Base-by-base conservation (phyloP, 2,329 filamentous ascomycete species). In the Colletotrichum horii region DNA sequence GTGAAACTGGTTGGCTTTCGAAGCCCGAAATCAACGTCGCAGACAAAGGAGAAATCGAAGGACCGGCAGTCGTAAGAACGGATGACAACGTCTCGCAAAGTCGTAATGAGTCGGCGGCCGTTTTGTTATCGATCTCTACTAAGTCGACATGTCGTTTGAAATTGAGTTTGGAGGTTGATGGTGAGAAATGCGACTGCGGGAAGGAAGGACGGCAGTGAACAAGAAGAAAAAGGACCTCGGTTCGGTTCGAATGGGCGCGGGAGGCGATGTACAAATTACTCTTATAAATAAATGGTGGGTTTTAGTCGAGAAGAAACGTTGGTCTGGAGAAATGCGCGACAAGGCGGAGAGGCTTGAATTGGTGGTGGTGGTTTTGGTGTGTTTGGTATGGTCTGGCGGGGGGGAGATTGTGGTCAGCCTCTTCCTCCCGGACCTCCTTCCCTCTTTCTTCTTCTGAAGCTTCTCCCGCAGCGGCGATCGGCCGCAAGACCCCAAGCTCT, bases 1-100 rank as follows among this genome's bases (percentile, higher is more conserved):
- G 48, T 75, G 52, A 71, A 67, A 71, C 71, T 68, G 66, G 9
- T 34, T 64, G 61, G 71, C 71, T 76, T 55, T 70, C 71, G 58
- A 76, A 70, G 71, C 71, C 66, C 15, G 43, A 30, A 67, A 74
- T 34, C 12, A 56, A 74, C 28, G 70, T 68, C 58, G 65, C 43
- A 74, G 32, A 69, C 26, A 52, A 67, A 60, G 43, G 32, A 43
- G 55, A 48, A n/a, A 62, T 38, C 32, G 34, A 61, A 60, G 65
- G 43, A 22, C 34, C 22, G 70, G 70, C 65, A 60, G 70, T 74
- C 70, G 38, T 34, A 48, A 68, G 12, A 58, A 69, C 24, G 19
- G 62, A 62, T 56, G 56, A 56, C 48, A 60, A 38, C 36, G 68
- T 55, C 43, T 52, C 58, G 68, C 26, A 36, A 71, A 56, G 74